Evolutionary conservation across 2,329 filamentous ascomycete genomes (phyloP), one percentile per base, ranked within the genome.

Genomic region (Lasiodiplodia theobromae): DNA sequence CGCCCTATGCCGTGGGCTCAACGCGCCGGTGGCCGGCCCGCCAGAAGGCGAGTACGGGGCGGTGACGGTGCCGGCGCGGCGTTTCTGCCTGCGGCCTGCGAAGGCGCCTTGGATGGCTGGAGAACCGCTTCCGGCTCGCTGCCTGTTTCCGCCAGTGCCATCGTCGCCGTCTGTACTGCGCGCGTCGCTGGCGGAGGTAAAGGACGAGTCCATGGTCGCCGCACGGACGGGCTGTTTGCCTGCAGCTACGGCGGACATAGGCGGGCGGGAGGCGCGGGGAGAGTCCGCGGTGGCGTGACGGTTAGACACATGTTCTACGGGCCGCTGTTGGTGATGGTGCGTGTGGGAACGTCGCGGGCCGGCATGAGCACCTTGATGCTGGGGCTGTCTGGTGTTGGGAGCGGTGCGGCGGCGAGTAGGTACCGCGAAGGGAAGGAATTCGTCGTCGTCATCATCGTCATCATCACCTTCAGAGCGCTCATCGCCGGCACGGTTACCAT

Each of bases 1-100:
- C 7, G 86, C 83, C 16, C 86, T 86, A 28, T 89, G 85, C 25
- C 86, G 85, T 1, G 89, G 89, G 52, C 77, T 79, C 11, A 83
- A 71, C 2, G 75, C 56, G 16, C 68, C 65, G n/a, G 8, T 23
- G 18, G 21, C 28, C 31, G 40, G 34, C 16, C 53, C 65, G 10
- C 25, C 54, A 2, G 40, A 21, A 49, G 28, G 51, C 49, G 67
- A 57, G 25, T 52, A 66, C 37, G 51, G 40, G 11, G 52, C 47
- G 14, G 67, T 63, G 23, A 64, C 44, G 3, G 60, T 64, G n/a
- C 60, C 60, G 11, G 60, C 47, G 47, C 60, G 60, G 11, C 60
- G 60, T n/a, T 64, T 64, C 31, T 64, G 60, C 44, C 60, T 37
- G 47, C 60, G 60, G 18, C 25, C 60, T 2, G 60, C 60, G 47